Conservation (phyloP, 768 basidiomycete species). For the Amyloporia xantha region DNA sequence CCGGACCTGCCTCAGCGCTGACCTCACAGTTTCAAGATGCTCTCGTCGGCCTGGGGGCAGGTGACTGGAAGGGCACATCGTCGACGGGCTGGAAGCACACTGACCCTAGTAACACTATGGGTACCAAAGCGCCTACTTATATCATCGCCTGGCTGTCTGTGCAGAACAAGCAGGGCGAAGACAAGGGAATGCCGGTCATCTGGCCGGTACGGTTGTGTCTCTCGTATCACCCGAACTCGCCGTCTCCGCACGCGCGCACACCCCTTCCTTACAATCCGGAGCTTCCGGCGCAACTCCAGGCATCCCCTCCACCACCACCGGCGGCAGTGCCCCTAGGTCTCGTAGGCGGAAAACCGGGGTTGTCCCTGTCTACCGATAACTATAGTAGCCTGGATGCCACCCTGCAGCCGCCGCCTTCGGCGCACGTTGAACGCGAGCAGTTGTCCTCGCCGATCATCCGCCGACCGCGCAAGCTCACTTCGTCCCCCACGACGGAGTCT, state of each 20-base stretch:
- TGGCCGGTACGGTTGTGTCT: constrained; percentile 62
- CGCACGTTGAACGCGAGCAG: constrained; percentile 4
- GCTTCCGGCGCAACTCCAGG: constrained; percentile 56
- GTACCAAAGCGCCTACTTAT: constrained; percentile 28
- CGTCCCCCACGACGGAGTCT: constrained; percentile 31
- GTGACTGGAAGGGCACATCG: constrained; percentile 35
- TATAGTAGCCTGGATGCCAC: too few species aligned
- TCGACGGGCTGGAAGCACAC: not conserved
- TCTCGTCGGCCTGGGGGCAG: constrained; percentile 55
- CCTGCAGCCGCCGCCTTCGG: not conserved
- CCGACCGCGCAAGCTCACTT: constrained; percentile 23
- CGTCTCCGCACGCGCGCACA: constrained; percentile 30
- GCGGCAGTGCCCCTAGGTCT: constrained; percentile 16
- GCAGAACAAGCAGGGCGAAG: constrained; percentile 73
- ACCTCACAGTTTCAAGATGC: constrained; percentile 57
- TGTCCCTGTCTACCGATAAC: not conserved
- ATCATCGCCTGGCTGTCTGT: constrained; percentile 71
- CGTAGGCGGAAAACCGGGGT: not conserved
- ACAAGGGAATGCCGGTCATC: constrained; percentile 68
- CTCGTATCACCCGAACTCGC: constrained; percentile 33
- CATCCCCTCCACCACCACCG: constrained; percentile 38
- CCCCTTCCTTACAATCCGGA: constrained; percentile 54
- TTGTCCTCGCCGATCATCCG: constrained; percentile 25
- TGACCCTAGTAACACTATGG: not conserved
- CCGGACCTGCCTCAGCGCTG: constrained; percentile 57